Evolutionary conservation across 371 early-diverging fungal species (phyloP), one percentile per base, ranked within the genome.

Genomic region (Parasitella parasitica): DNA sequence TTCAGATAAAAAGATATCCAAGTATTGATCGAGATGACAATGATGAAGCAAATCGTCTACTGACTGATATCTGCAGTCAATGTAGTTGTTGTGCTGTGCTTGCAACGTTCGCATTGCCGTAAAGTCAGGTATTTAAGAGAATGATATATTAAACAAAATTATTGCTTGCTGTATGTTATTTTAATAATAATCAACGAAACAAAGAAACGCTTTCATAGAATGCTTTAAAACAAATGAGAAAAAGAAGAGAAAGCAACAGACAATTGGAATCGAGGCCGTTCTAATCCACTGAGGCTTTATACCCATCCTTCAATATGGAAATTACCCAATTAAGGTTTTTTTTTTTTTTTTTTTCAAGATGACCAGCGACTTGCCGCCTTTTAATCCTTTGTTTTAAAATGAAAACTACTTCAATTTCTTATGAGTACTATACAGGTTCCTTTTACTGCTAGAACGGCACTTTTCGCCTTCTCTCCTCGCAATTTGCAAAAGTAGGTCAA

Each of bases 21-120:
- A 63, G 64, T 78, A 78, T 30, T 75, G 71, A 9, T 37, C 30
- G 6, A 78, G 56, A 49, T 64, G 60, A 39, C 72, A 73, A 41
- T 61, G 48, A 6, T 61, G 22, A 0, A 66, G 32, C 15, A 66
- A 66, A 2, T 76, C 69, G 8, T 46, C 59, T 4, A 75, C 70
- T 28, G 56, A 55, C 16, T 62, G 49, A 22, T 43, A 43, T 1
- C 8, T 53, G 34, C 35, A 43, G 3, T 53, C 53, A 35, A 35
- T n/a, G 13, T 32, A 35, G 2, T 20, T 53, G 53, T 20, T 16
- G 12, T 28, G 26, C 15, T 49, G 50, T 0, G 43, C 0, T 43
- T 43, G 43, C 12, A 43, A 22, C 12, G 43, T 16, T 20, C 22
- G 43, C 43, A 43, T 43, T 43, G 18, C 11, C n/a, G n/a, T n/a